Percentiles rank a stretch among this genome's conserved stretches.
Conservation (phyloP, 768 basidiomycete genomes). For the Lyophyllum decastes region DNA sequence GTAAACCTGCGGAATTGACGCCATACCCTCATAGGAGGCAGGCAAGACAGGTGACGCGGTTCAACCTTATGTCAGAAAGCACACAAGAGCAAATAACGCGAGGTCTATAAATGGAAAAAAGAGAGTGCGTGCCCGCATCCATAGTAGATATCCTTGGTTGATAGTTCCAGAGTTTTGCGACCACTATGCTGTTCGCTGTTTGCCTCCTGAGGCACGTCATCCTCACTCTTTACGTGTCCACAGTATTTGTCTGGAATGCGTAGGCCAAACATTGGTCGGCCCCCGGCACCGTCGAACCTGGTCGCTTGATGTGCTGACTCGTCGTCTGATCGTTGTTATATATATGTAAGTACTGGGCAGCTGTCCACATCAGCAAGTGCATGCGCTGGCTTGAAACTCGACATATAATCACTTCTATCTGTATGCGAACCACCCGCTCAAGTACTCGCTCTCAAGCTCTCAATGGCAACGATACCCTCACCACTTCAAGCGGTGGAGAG, state of each 20-base stretch:
- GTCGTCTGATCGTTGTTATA: neutral
- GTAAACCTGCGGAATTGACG: slow-evolving; percentile 7
- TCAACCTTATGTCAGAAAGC: slow-evolving; percentile 6
- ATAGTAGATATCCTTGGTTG: too few species aligned
- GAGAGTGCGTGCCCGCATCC: too few species aligned
- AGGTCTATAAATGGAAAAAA: neutral
- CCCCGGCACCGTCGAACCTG: neutral
- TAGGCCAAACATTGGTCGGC: slow-evolving; percentile 5
- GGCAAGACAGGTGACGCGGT: neutral
- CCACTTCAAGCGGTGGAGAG: slow-evolving; percentile 4
- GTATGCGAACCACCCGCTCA: slow-evolving; percentile 33
- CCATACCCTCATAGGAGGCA: slow-evolving; percentile 4
- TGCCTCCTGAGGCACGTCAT: too few species aligned
- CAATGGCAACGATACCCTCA: slow-evolving; percentile 4
- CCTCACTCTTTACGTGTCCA: neutral
- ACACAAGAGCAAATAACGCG: slow-evolving; percentile 7
- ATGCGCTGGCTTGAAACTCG: slow-evolving; percentile 1
- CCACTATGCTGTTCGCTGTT: too few species aligned
- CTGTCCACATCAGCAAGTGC: neutral
- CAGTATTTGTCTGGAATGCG: neutral
- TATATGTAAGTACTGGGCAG: neutral
- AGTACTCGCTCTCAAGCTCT: slow-evolving; percentile 23
- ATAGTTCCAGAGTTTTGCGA: too few species aligned
- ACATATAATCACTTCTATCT: slow-evolving; percentile 8
- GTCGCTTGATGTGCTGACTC: neutral